These are phyloP conservation scores for Papiliotrema fonsecae DNA, from an alignment of 1,284 basidiomycete genomes.

Conservation along the genomic window DNA sequence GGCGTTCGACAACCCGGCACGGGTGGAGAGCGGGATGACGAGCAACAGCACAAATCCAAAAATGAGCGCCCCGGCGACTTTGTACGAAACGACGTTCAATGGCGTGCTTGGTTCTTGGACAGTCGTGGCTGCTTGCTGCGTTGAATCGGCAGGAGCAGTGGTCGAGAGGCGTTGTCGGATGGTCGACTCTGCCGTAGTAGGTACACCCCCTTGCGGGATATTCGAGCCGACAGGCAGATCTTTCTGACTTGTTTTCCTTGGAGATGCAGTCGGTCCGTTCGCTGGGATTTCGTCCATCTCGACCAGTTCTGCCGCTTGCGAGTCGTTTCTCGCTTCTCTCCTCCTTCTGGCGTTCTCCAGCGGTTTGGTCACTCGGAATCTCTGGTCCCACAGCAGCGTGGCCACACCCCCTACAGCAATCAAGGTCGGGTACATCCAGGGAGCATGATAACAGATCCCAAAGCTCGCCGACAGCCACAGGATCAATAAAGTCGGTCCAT, in stretches of 20 bases:
- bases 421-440: slow-evolving; percentile 50
- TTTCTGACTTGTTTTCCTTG: background rate
- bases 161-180: background rate
- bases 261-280: background rate
- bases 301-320: background rate
- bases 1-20: slow-evolving; percentile 39
- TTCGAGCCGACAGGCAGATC: background rate
- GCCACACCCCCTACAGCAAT: slow-evolving; percentile 40
- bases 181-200: background rate
- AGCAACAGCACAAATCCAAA: slow-evolving; percentile 43
- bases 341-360: background rate
- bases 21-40: slow-evolving; percentile 22
- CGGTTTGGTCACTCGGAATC: slow-evolving; percentile 10
- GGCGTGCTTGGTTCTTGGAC: background rate
- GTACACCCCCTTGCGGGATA: background rate
- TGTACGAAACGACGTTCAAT: slow-evolving; percentile 29
- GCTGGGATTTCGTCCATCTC: background rate
- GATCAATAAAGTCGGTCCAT: slow-evolving; percentile 52
- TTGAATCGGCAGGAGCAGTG: background rate
- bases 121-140: background rate
- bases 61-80: slow-evolving; percentile 28
- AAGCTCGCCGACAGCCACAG: slow-evolving; percentile 52
- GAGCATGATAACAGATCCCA: slow-evolving; percentile 55
- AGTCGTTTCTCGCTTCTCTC: background rate
- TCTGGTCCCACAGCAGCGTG: slow-evolving; percentile 41